A percentile compares a stretch with the other conserved stretches of the same genome.
phyloP scores from a whole-genome alignment of 75 land plant species.

The Pinus tabuliformis region DNA sequence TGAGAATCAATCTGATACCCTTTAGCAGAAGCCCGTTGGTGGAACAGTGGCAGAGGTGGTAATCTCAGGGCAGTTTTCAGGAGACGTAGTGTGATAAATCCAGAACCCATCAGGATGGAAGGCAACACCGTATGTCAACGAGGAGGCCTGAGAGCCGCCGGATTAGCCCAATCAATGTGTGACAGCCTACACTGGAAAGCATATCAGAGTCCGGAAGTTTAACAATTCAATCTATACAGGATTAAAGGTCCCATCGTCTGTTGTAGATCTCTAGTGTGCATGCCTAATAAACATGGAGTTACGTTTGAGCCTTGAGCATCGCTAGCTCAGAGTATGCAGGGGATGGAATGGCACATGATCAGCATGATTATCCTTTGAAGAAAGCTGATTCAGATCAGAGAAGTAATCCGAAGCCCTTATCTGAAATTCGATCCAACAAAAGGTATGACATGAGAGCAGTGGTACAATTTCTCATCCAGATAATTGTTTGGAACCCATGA shows the following conservation, averaged over 20 bases:
- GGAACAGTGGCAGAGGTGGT: neutral
- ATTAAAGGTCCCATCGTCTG: neutral
- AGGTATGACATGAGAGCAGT: no score
- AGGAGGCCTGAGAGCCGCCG: neutral
- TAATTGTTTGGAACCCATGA: no score
- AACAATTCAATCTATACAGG: neutral
- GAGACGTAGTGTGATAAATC: neutral
- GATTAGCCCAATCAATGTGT: neutral
- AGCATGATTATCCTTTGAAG: neutral
- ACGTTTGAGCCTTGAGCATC: no score
- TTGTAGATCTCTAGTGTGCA: no score
- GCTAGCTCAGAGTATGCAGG: no score
- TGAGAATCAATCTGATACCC: neutral
- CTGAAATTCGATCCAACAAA: neutral
- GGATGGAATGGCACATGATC: neutral
- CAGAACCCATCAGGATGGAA: neutral
- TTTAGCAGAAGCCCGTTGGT: neutral
- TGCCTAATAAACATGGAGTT: no score
- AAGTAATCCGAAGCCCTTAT: neutral
- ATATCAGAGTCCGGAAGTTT: neutral
- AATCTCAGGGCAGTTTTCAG: neutral
- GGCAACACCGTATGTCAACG: neutral
- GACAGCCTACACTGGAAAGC: conserved; percentile 7
- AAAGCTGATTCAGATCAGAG: neutral
- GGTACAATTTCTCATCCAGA: no score